Percentiles rank a stretch among this genome's conserved stretches.
Conservation (phyloP, 768 basidiomycete genomes). For the Podaxis rugospora region DNA sequence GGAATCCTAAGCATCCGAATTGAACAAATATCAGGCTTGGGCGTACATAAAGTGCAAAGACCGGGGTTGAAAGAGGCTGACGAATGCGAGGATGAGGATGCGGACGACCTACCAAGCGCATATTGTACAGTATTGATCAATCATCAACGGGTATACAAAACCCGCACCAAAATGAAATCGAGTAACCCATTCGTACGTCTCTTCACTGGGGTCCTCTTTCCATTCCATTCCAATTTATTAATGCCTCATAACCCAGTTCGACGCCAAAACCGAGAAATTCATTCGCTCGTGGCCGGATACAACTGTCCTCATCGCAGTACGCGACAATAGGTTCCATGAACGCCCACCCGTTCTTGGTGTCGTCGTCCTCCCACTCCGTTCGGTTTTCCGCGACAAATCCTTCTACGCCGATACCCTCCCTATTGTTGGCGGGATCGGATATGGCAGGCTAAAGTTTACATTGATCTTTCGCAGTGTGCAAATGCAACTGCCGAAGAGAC, state of each 20-base stretch:
- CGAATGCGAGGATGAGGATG: conserved; percentile 53
- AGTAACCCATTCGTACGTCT: conserved; percentile 39
- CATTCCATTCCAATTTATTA: no score
- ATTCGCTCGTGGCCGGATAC: conserved; percentile 58
- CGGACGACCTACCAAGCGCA: conserved; percentile 58
- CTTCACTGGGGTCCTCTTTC: neutral
- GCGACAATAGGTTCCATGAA: conserved; percentile 56
- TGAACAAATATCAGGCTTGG: conserved; percentile 62
- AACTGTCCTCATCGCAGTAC: conserved; percentile 60
- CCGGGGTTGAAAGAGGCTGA: conserved; percentile 50
- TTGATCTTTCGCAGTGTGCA: conserved; percentile 67
- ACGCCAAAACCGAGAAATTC: conserved; percentile 67
- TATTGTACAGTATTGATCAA: conserved; percentile 51
- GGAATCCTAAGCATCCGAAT: conserved; percentile 64
- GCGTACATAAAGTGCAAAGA: conserved; percentile 48
- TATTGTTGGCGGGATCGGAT: conserved; percentile 67
- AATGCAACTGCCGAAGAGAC: conserved; percentile 47
- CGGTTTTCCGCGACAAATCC: conserved; percentile 46
- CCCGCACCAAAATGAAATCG: conserved; percentile 41
- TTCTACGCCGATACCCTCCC: conserved; percentile 57
- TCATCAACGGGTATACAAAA: conserved; percentile 39
- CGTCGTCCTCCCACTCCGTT: conserved; percentile 46
- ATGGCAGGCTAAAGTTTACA: conserved; percentile 58
- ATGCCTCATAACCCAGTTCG: conserved; percentile 30
- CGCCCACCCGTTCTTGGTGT: conserved; percentile 68